Evolutionary conservation across 331 rosid species (phyloP), one percentile per base, ranked within the genome.

Genomic region (Malus hybrid): DNA sequence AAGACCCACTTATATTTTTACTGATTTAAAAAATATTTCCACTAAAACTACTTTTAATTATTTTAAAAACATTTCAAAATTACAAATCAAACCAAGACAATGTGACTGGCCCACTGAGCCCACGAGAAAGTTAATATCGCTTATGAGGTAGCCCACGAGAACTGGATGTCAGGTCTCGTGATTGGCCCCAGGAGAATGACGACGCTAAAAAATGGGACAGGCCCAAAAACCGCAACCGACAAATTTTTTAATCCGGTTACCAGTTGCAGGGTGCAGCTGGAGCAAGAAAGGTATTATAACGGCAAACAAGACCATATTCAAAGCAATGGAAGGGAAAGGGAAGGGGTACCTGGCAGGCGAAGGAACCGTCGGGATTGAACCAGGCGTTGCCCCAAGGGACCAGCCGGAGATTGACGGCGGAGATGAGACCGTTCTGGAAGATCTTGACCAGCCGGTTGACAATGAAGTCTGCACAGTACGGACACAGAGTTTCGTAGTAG

Each of bases 341-440:
- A 3, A 59, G 56, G 54, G 19, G 3, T 18, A 90, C 97, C 97
- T 93, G 96, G 77, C 96, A 90, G 80, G 71, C 2, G 69, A 83
- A 29, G 75, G 87, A 55, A 75, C 83, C 90, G 77, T 88, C 62
- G n/a, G 90, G 75, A 20, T 86, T 62, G 82, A 85, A 69, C 88
- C 81, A 73, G 68, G 99, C 88, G 18, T 94, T 94, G 18, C 98
- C 98, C 97, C 98, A 94, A 24, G 98, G 98, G 31, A 87, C 28
- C 95, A 94, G 10, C 62, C 93, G 86, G 82, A 94, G 97, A 76
- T 90, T 69, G 19, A 91, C 85, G 80, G 83, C 39, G 81, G 91
- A 81, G 86, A 87, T 86, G 5, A 94, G 93, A 6, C 83, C 95
- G 7, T 85, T 91, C 81, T 86, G 83, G 81, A 94, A 94, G 85